Percentiles rank a stretch among this genome's conserved stretches.
phyloP scores from a whole-genome alignment of 768 basidiomycete species.

The Mycena haematopus region DNA sequence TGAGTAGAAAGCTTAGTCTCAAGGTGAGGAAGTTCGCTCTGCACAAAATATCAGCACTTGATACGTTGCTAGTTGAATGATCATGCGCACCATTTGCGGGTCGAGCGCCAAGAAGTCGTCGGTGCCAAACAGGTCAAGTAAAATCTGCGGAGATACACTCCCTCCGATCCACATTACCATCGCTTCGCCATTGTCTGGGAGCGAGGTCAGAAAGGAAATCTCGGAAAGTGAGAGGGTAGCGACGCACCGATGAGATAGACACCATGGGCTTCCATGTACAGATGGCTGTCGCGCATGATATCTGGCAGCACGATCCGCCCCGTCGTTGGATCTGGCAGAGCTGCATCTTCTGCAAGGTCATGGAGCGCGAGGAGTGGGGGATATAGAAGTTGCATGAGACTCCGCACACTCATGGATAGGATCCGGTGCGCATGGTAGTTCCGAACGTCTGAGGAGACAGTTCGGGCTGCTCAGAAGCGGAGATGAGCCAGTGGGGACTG shows the following conservation, averaged over 20 bases:
- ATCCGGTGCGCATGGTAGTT: constrained; percentile 84
- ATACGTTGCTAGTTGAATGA: constrained; percentile 8
- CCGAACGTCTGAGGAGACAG: constrained; percentile 93
- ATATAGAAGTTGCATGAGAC: constrained; percentile 81
- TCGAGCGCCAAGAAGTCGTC: constrained; percentile 79
- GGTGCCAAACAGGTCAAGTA: constrained; percentile 84
- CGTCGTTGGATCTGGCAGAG: constrained; percentile 65
- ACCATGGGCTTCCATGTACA: constrained; percentile 88
- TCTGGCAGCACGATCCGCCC: constrained; percentile 73
- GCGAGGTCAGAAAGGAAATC: constrained; percentile 3
- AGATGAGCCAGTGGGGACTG: constrained; percentile 3
- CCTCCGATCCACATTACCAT: constrained; percentile 92
- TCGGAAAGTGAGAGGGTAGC: constrained; percentile 13
- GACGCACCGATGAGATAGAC: constrained; percentile 88
- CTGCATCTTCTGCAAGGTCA: constrained; percentile 74
- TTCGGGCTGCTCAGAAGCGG: constrained; percentile 59
- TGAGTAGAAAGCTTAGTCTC: constrained; percentile 82
- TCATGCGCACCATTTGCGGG: constrained; percentile 63
- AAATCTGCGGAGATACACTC: constrained; percentile 79
- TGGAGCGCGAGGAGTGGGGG: constrained; percentile 90
- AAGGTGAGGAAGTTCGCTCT: constrained; percentile 76
- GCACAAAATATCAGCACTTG: constrained; percentile 18
- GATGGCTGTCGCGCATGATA: constrained; percentile 82
- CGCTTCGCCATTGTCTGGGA: constrained; percentile 83
- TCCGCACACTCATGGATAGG: constrained; percentile 70